A percentile compares a stretch with the other conserved stretches of the same genome.
phyloP scores from a whole-genome alignment of 2,329 filamentous ascomycete species.

The Calonectria leucothoes region DNA sequence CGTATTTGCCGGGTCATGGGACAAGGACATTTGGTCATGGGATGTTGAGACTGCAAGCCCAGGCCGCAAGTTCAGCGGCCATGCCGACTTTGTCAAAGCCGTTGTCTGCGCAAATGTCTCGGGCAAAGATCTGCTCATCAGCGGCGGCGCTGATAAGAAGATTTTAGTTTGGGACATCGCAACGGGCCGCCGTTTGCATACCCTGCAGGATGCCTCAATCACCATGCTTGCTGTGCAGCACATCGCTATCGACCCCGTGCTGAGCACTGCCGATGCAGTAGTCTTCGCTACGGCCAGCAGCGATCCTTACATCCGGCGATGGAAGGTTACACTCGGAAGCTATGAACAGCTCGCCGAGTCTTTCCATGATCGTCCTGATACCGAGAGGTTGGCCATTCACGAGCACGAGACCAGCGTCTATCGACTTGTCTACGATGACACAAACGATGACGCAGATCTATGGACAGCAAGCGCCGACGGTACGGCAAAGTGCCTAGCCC shows the following conservation, averaged over 20 bases:
- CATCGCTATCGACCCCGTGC: conserved; percentile 78
- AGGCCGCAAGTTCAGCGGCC: conserved; percentile 75
- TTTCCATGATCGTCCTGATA: conserved; percentile 53
- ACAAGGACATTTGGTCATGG: conserved; percentile 93
- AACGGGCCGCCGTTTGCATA: conserved; percentile 76
- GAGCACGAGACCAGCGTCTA: conserved; percentile 95
- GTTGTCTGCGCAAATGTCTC: conserved; percentile 72
- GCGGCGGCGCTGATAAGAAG: conserved; percentile 82
- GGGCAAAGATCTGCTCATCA: conserved; percentile 74
- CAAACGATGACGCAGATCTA: conserved; percentile 74
- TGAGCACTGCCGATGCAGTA: conserved; percentile 61
- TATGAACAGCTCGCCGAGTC: conserved; percentile 66
- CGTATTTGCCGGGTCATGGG: conserved; percentile 92
- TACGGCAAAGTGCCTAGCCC: conserved; percentile 81
- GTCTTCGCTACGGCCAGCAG: conserved; percentile 84
- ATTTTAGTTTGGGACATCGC: conserved; percentile 85
- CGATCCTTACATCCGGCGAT: conserved; percentile 82
- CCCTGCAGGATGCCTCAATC: conserved; percentile 78
- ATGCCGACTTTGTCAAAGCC: conserved; percentile 92
- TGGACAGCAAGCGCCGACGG: conserved; percentile 97
- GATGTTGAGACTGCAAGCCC: conserved; percentile 67
- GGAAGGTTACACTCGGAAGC: conserved; percentile 68
- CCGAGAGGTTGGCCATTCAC: conserved; percentile 67
- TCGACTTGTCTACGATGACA: conserved; percentile 76
- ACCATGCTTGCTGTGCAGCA: conserved; percentile 84